These are phyloP conservation scores for Pseudocercospora fijiensis DNA, from an alignment of 2,329 filamentous ascomycete species.

Conservation along the genomic window DNA sequence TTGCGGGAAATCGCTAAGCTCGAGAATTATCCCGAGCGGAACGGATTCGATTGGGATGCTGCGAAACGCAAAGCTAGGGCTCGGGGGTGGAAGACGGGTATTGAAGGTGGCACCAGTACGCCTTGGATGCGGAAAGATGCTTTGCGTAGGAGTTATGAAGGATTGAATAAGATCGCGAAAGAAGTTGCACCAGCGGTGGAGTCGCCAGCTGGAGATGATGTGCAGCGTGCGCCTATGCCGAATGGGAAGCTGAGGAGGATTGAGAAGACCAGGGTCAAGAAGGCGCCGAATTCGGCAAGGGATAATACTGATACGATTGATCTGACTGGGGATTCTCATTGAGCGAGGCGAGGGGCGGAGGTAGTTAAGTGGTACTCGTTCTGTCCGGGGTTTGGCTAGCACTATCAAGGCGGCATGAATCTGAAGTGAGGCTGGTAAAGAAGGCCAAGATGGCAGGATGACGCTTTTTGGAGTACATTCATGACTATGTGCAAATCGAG, in stretches of 20 bases:
- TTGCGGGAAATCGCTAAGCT: constrained; percentile 15
- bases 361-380: too few species aligned
- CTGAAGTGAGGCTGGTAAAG: not conserved
- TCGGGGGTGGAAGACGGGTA: not conserved
- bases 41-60: constrained; percentile 10
- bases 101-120: not conserved
- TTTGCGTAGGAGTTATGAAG: not conserved
- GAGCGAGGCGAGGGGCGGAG: not conserved
- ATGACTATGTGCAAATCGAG: constrained; percentile 2
- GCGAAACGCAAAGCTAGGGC: not conserved
- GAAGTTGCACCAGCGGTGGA: not conserved
- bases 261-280: not conserved
- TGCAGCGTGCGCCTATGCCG: not conserved
- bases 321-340: not conserved
- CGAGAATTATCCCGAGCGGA: not conserved
- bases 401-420: too few species aligned
- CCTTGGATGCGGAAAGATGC: not conserved
- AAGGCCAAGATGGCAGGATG: not conserved
- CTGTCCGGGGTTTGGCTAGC: too few species aligned
- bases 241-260: constrained; percentile 1
- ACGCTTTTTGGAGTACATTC: not conserved
- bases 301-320: not conserved
- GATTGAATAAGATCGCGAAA: not conserved
- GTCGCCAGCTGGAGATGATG: not conserved
- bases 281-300: not conserved